A percentile compares a stretch with the other conserved stretches of the same genome.
Evolutionary conservation across 768 basidiomycete species (phyloP).

Genomic region (Termitomyces titanicus): DNA sequence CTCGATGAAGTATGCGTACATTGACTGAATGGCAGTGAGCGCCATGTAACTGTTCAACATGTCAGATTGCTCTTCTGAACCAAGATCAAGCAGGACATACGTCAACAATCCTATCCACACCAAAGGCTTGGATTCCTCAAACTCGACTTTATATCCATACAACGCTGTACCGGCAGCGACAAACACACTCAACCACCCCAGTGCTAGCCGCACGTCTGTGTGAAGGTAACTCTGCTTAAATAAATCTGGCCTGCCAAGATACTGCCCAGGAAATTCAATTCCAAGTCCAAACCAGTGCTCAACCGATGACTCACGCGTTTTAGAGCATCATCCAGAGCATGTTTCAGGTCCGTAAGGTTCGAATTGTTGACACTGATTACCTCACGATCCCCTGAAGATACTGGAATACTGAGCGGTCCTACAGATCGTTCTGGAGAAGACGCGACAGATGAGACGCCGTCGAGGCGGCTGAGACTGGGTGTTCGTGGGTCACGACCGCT

Average conservation of each 20-base stretch:
- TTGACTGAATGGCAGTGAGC: slow-evolving; percentile 66
- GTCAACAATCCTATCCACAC: slow-evolving; percentile 75
- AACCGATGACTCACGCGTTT: slow-evolving; percentile 60
- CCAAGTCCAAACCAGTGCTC: neutral
- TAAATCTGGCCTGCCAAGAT: slow-evolving; percentile 71
- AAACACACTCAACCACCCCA: slow-evolving; percentile 86
- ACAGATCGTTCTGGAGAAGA: slow-evolving; percentile 43
- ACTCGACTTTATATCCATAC: slow-evolving; percentile 86
- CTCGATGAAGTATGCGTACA: slow-evolving; percentile 87
- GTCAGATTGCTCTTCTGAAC: slow-evolving; percentile 6
- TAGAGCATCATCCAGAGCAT: slow-evolving; percentile 82
- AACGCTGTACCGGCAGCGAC: slow-evolving; percentile 78
- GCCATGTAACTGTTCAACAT: slow-evolving; percentile 58
- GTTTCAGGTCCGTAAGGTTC: slow-evolving; percentile 57
- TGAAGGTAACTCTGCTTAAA: slow-evolving; percentile 88
- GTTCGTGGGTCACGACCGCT: slow-evolving; percentile 15
- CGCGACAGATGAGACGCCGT: slow-evolving; percentile 17
- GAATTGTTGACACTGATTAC: slow-evolving; percentile 59
- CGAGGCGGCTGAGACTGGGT: slow-evolving; percentile 17
- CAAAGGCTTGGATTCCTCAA: slow-evolving; percentile 80
- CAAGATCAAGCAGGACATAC: slow-evolving; percentile 42
- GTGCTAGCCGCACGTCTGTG: slow-evolving; percentile 80
- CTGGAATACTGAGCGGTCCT: slow-evolving; percentile 49
- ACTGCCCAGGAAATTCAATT: slow-evolving; percentile 40
- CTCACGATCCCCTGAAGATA: slow-evolving; percentile 45